phyloP scores from a whole-genome alignment of 2,329 filamentous ascomycete genomes.

The Cytospora chrysosperma region DNA sequence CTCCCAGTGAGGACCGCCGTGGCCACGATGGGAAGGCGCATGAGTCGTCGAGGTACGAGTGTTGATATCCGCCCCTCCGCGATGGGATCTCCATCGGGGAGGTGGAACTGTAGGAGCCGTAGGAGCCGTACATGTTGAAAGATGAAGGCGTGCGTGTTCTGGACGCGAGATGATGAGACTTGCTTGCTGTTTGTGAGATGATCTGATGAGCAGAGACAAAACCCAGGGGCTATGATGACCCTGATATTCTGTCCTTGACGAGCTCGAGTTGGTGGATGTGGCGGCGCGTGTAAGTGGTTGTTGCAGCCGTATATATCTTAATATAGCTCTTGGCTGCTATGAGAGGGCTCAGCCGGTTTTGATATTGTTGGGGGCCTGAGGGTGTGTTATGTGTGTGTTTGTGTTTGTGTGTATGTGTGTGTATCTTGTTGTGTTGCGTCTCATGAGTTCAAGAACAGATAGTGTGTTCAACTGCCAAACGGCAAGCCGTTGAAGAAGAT shows the following conservation, averaged over 20 bases:
- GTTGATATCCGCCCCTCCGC: conserved; percentile 29
- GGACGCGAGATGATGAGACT: conserved; percentile 27
- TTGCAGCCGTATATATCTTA: conserved; percentile 7
- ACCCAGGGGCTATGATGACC: background rate
- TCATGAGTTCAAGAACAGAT: background rate
- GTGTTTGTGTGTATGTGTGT: no score
- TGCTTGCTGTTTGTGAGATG: background rate
- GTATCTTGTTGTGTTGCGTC: background rate
- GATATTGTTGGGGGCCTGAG: background rate
- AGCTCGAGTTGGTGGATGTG: background rate
- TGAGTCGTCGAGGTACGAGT: conserved; percentile 40
- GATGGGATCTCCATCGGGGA: conserved; percentile 47
- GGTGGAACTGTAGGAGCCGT: conserved; percentile 50
- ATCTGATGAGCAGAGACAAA: conserved; percentile 11
- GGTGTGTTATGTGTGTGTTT: background rate
- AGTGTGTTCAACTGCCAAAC: background rate
- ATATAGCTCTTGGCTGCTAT: conserved; percentile 5
- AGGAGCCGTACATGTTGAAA: conserved; percentile 39
- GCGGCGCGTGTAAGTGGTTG: conserved; percentile 16
- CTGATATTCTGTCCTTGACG: background rate
- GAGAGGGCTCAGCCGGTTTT: background rate
- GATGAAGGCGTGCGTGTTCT: no score
- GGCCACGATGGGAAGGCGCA: conserved; percentile 63
- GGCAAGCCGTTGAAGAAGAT: background rate
- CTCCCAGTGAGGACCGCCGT: conserved; percentile 51